A percentile compares a stretch with the other conserved stretches of the same genome.
Conservation (phyloP, 441 rosid genomes). For the Populus tomentosa region DNA sequence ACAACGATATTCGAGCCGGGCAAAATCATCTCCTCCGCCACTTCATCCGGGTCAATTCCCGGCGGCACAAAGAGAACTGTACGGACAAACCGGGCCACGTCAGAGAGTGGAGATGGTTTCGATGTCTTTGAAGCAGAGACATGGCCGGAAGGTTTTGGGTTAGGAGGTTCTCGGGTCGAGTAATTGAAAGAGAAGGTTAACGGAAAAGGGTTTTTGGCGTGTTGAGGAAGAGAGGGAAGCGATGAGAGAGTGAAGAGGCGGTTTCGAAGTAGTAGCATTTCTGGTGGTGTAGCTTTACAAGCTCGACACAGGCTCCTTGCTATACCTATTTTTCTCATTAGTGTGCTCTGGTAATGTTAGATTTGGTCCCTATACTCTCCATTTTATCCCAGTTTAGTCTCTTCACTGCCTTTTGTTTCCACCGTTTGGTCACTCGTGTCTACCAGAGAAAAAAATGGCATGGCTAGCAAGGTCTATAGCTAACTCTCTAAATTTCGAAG, state of each 20-base stretch:
- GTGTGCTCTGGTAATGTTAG: not conserved
- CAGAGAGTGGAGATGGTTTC: constrained; percentile 36
- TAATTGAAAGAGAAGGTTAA: constrained; percentile 20
- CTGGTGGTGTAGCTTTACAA: not conserved
- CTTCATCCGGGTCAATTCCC: constrained; percentile 52
- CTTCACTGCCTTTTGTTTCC: not conserved
- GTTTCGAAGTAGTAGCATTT: constrained; percentile 38
- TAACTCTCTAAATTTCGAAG: constrained; percentile 75
- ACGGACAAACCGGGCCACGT: constrained; percentile 30
- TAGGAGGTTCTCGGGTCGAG: constrained; percentile 18
- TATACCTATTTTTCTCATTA: not conserved
- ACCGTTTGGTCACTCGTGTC: not conserved
- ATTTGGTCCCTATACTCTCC: not conserved
- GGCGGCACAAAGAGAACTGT: constrained; percentile 59
- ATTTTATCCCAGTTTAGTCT: not conserved
- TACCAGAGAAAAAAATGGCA: constrained; percentile 41
- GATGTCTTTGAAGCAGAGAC: constrained; percentile 38
- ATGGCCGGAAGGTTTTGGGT: constrained; percentile 15
- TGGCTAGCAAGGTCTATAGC: constrained; percentile 93
- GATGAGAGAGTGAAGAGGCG: constrained; percentile 32
- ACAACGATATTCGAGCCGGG: constrained; percentile 77
- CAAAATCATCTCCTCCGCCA: constrained; percentile 59
- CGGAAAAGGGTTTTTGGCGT: constrained; percentile 8
- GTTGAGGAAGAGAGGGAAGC: constrained; percentile 15
- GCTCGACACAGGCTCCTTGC: too few species aligned